Percentiles rank a stretch among this genome's conserved stretches.
Conservation (phyloP, 495 filamentous ascomycete species). For the Chaetomium fimeti region DNA sequence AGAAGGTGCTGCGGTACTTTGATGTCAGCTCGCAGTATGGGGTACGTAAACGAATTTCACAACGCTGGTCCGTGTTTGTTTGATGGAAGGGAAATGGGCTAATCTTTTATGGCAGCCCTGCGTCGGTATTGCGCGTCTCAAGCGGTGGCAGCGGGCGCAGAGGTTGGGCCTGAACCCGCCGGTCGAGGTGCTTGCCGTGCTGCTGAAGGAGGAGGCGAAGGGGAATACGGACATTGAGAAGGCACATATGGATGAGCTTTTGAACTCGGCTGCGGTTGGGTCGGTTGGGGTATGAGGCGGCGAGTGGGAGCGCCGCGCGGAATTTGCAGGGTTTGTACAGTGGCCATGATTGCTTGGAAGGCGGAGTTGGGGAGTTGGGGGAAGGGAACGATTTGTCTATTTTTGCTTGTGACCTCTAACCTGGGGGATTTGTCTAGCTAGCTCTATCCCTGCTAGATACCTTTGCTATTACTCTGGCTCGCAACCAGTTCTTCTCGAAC, state of each 20-base stretch:
- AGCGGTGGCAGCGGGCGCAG: constrained; percentile 86
- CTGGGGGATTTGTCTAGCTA: constrained; percentile 9
- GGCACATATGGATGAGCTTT: constrained; percentile 78
- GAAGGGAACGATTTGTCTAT: not conserved
- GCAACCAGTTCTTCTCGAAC: not conserved
- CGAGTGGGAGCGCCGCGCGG: not conserved
- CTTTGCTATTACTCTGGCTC: not conserved
- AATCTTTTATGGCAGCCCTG: constrained; percentile 62
- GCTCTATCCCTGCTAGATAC: not conserved
- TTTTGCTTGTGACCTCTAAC: not conserved
- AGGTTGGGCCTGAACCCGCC: constrained; percentile 77
- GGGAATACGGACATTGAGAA: constrained; percentile 50
- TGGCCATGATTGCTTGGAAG: not conserved
- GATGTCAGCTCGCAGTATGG: constrained; percentile 87
- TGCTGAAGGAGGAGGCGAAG: constrained; percentile 67
- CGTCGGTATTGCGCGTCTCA: constrained; percentile 75
- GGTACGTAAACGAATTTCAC: constrained; percentile 53
- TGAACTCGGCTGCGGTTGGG: constrained; percentile 52
- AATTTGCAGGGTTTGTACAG: not conserved
- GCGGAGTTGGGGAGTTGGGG: constrained; percentile 15
- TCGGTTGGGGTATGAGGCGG: constrained; percentile 28
- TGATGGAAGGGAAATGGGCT: not conserved
- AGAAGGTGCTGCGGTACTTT: constrained; percentile 86
- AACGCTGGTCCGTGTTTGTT: not conserved
- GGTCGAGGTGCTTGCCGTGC: constrained; percentile 83